Percentiles rank a stretch among this genome's conserved stretches.
phyloP scores from a whole-genome alignment of 2,329 filamentous ascomycete species.

The Penicillium sp. region DNA sequence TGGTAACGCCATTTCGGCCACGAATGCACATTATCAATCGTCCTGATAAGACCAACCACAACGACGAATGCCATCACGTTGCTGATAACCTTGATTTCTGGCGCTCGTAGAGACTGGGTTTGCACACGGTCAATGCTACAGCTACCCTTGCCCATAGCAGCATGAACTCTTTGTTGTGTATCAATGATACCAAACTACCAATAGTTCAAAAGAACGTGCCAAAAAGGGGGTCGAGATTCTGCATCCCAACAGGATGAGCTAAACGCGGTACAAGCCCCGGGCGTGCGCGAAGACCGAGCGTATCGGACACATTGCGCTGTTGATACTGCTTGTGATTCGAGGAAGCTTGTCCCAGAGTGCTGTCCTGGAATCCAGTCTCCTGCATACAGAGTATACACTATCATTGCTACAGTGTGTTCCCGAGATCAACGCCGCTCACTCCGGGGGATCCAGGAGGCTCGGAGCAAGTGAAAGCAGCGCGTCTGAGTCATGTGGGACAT shows the following conservation, averaged over 20 bases:
- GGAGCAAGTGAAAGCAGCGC: background rate
- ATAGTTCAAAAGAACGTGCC: background rate
- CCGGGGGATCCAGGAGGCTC: constrained; percentile 4
- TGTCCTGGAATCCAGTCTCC: constrained; percentile 11
- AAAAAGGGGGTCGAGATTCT: background rate
- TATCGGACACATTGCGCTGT: constrained; percentile 10
- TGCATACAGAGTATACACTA: constrained; percentile 12
- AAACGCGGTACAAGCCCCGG: constrained; percentile 18
- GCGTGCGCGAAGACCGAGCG: constrained; percentile 13
- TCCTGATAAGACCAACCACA: constrained; percentile 37
- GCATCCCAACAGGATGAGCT: constrained; percentile 18
- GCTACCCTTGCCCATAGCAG: background rate
- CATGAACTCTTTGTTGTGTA: background rate
- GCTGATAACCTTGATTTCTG: constrained; percentile 7
- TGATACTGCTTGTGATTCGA: constrained; percentile 9
- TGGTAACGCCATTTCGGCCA: constrained; percentile 11
- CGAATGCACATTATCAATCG: constrained; percentile 25
- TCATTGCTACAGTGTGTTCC: constrained; percentile 3
- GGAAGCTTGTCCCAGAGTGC: constrained; percentile 10
- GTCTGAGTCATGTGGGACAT: background rate
- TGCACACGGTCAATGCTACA: background rate
- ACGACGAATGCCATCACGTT: constrained; percentile 31
- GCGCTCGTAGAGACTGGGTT: background rate
- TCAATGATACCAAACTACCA: background rate
- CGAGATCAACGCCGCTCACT: background rate